These are phyloP conservation scores for Lactarius sanguifluus DNA, from an alignment of 768 basidiomycete species.

Conservation along the genomic window DNA sequence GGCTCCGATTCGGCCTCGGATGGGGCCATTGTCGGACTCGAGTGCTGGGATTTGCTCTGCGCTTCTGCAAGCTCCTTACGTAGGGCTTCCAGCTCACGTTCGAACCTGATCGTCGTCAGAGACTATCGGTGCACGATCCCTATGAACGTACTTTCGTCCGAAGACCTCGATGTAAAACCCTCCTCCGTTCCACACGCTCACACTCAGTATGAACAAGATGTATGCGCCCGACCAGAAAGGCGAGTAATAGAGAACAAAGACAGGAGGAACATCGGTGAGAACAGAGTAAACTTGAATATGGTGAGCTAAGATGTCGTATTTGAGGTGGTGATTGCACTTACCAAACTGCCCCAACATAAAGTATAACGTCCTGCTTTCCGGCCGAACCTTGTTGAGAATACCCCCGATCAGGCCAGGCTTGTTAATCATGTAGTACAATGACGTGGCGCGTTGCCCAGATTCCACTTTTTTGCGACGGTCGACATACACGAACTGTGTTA, in stretches of 20 bases:
- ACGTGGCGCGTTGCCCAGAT: constrained; percentile 89
- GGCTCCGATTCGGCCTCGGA: constrained; percentile 26
- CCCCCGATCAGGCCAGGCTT: constrained; percentile 84
- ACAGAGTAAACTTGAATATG: constrained; percentile 67
- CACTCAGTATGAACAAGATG: constrained; percentile 75
- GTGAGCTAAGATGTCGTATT: constrained; percentile 18
- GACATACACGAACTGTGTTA: constrained; percentile 72
- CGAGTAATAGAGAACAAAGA: constrained; percentile 81
- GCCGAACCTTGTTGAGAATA: constrained; percentile 57
- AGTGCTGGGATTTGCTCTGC: constrained; percentile 29
- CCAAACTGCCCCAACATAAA: constrained; percentile 89
- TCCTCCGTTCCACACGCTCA: constrained; percentile 95
- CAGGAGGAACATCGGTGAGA: constrained; percentile 81
- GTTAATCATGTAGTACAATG: constrained; percentile 84
- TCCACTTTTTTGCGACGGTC: constrained; percentile 87
- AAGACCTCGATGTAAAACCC: constrained; percentile 97
- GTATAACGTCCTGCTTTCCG: constrained; percentile 58
- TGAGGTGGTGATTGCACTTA: constrained; percentile 37
- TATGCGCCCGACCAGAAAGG: constrained; percentile 75
- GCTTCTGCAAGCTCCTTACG: constrained; percentile 86
- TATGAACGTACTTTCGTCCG: constrained; percentile 78
- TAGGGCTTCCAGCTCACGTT: constrained; percentile 85
- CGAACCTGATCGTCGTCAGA: constrained; percentile 59
- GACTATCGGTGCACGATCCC: not conserved
- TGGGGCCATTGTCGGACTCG: constrained; percentile 23